Evolutionary conservation across 805 yeast genomes (phyloP).

Genomic region (Candida insectorum): DNA sequence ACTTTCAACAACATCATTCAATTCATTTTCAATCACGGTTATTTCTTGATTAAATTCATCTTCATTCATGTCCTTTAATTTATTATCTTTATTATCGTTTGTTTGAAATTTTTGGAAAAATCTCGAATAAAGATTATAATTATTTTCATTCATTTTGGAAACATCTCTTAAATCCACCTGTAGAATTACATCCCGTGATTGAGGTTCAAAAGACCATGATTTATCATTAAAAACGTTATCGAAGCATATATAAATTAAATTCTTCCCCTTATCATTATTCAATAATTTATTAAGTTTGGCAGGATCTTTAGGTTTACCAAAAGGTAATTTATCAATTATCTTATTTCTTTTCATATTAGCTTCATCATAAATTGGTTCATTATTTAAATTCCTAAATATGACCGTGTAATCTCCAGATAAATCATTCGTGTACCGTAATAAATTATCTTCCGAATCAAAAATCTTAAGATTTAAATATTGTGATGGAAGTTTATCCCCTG

Average conservation of each 20-base stretch:
- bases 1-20: conserved; percentile 27
- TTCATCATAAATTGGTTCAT: conserved; percentile 15
- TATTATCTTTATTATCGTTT: conserved; percentile 9
- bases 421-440: conserved; percentile 29
- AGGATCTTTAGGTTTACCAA: conserved; percentile 5
- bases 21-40: conserved; percentile 24
- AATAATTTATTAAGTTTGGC: conserved; percentile 14
- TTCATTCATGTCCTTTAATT: conserved; percentile 16
- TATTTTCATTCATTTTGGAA: conserved; percentile 29
- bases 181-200: conserved; percentile 28
- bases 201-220: conserved; percentile 40
- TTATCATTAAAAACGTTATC: conserved; percentile 40
- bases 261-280: conserved; percentile 20
- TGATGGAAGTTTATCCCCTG: conserved; percentile 29
- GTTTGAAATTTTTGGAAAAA: conserved; percentile 23
- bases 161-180: conserved; percentile 33
- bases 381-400: conserved; percentile 36
- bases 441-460: conserved; percentile 35
- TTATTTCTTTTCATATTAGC: conserved; percentile 7
- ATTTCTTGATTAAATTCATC: conserved; percentile 31
- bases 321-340: conserved; percentile 7
- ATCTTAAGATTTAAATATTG: conserved; percentile 34
- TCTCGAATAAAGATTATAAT: conserved; percentile 34
- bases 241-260: conserved; percentile 36
- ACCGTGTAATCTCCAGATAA: conserved; percentile 26